Evolutionary conservation across 1,139 yeast species (phyloP), one percentile per base, ranked within the genome.

Genomic region (Blastobotrys aristatus): DNA sequence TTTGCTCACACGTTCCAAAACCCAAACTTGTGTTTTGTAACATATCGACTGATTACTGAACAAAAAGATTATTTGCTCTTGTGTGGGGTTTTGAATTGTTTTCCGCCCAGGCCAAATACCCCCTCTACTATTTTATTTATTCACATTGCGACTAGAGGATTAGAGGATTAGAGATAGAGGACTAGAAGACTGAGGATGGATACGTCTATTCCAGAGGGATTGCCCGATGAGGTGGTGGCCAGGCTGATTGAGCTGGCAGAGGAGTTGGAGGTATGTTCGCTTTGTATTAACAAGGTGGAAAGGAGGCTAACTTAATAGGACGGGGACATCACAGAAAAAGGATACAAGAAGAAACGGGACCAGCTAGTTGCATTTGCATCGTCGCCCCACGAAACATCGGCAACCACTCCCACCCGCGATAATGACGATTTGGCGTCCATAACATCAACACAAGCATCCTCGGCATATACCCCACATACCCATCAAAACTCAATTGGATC

Each of bases 301-400:
- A 14, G 37, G n/a, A n/a, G n/a, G n/a, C n/a, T n/a, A n/a, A n/a
- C n/a, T n/a, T 14, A 10, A 7, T 44, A 75, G 55, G 86, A 82
- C 40, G 89, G 86, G 1, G 81, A 80, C 50, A 68, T 83, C 49
- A 82, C 89, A 0, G 79, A 75, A 45, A 83, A 82, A 60, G 89
- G 90, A 1, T 82, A 80, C 58, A 67, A 71, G 38, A 80, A 77
- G 55, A 80, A 79, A 51, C 66, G 85, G 46, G 73, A 72, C 36
- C 30, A 22, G 22, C 11, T 39, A 27, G 21, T 34, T 13, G 21
- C 38, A 13, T 4, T 18, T 13, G 21, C 21, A 7, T 3, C 38
- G 8, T 5, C 24, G 18, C n/a, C 16, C 34, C n/a, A 10, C 34
- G n/a, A 18, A 4, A 33, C 37, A 4, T 17, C 37, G 8, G 11